Conservation (phyloP, 2,329 filamentous ascomycete species). For the Massarina eburnea region DNA sequence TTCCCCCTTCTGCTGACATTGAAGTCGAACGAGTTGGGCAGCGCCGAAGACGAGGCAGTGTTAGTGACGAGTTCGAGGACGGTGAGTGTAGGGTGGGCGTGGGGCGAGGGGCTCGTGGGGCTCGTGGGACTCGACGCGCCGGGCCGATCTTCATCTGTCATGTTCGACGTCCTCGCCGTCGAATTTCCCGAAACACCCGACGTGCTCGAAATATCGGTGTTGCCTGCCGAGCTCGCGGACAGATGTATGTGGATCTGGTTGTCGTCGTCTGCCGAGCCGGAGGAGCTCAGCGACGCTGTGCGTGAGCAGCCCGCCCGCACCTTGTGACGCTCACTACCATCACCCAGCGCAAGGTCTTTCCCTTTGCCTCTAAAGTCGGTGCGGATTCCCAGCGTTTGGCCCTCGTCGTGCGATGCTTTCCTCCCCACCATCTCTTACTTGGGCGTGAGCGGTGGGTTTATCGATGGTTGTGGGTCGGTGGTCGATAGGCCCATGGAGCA, state of each 20-base stretch:
- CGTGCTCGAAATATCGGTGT: constrained; percentile 30
- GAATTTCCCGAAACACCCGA: constrained; percentile 32
- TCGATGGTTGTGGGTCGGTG: not conserved
- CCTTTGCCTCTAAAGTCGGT: constrained; percentile 18
- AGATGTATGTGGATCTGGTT: constrained; percentile 25
- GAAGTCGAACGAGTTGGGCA: constrained; percentile 43
- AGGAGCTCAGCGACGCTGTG: constrained; percentile 25
- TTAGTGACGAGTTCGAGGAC: constrained; percentile 43
- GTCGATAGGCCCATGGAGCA: constrained; percentile 16
- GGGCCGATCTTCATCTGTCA: constrained; percentile 30
- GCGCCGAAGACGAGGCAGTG: constrained; percentile 41
- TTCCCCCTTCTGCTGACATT: constrained; percentile 39
- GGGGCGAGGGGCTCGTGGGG: constrained; percentile 17
- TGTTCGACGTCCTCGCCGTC: constrained; percentile 39
- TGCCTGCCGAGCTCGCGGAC: constrained; percentile 33
- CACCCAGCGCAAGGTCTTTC: constrained; percentile 27
- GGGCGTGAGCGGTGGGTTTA: constrained; percentile 2
- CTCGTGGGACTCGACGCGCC: constrained; percentile 9
- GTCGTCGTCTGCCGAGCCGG: constrained; percentile 17
- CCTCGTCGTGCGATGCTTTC: constrained; percentile 18
- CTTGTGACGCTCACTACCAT: constrained; percentile 5
- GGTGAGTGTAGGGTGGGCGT: constrained; percentile 36
- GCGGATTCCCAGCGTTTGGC: constrained; percentile 18
- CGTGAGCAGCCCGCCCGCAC: constrained; percentile 7
- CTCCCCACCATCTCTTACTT: constrained; percentile 24